Base-by-base conservation (phyloP, 176 grass and related monocot species). In the Rhynchospora pubera region DNA sequence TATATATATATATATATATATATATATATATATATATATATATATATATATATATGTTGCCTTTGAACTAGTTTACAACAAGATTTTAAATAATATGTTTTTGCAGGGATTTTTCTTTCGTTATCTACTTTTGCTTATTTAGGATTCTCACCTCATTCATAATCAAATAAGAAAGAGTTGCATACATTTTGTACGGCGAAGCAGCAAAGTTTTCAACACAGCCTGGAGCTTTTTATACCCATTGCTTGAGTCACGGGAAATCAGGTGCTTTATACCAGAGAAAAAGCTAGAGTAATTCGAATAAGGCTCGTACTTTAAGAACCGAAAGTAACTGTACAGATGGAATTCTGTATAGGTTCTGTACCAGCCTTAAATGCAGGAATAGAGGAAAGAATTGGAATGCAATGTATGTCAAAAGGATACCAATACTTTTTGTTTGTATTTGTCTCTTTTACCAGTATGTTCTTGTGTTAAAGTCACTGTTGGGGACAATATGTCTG, bases 141-240 rank as follows among this genome's bases (percentile, higher is more conserved):
- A 72, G 43, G 43, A 39, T 45, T 72, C n/a, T 21, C 67, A 71
- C n/a, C 18, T 23, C 67, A 71, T 14, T 42, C 34, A 71, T 13
- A 76, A 76, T 76, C 12, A 28, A 76, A 28, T 74, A 4, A 45
- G 50, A 72, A 74, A 23, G 15, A 69, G 13, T 76, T 76, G 9
- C 4, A 28, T 83, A 99, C 96, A 92, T 99, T 99, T 99, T 19
- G 96, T 93, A 87, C 93, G 93, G 6, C 93, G 89, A 80, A 95
- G 91, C 28, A 99, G 89, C 59, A 99, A 81, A 81, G 87, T 84
- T 88, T 66, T 99, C 79, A 99, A 84, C 28, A 99, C 86, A 84
- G 93, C 79, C 77, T 99, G 96, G 74, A 99, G 92, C 85, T 99
- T 99, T 84, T 88, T 94, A 82, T 99, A 99, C 6, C 96, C 96